Percentiles rank a stretch among this genome's conserved stretches.
phyloP scores from a whole-genome alignment of 2,329 filamentous ascomycete genomes.

The Colletotrichum godetiae region DNA sequence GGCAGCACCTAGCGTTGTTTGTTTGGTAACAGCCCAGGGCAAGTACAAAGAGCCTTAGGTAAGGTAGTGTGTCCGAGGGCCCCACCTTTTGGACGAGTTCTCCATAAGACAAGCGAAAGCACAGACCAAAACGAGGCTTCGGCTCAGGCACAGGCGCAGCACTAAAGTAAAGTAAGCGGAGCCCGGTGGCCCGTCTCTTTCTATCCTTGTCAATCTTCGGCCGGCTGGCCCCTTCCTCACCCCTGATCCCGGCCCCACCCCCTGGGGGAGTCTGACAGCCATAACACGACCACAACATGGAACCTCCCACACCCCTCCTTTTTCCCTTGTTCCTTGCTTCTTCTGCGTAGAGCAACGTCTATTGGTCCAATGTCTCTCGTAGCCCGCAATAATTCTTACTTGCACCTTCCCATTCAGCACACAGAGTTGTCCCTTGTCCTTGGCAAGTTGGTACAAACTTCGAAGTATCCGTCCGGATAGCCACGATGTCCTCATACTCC shows the following conservation, averaged over 20 bases:
- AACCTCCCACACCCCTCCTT: not conserved
- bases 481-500: constrained; percentile 12
- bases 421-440: constrained; percentile 14
- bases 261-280: not conserved
- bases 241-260: constrained; percentile 9
- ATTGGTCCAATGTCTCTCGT: not conserved
- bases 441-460: not conserved
- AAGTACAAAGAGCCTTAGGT: too few species aligned
- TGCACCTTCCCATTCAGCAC: constrained; percentile 30
- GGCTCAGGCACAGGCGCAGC: constrained; percentile 26
- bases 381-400: constrained; percentile 3
- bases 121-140: not conserved
- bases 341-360: not conserved
- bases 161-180: constrained; percentile 20
- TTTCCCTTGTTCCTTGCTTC: constrained; percentile 9
- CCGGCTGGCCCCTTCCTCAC: not conserved
- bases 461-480: not conserved
- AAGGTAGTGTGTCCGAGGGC: not conserved
- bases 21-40: not conserved
- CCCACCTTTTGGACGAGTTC: not conserved
- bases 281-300: too few species aligned
- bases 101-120: not conserved
- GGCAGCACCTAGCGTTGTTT: constrained; percentile 15
- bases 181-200: constrained; percentile 2
- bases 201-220: not conserved